Conservation (phyloP, 2,329 filamentous ascomycete genomes). For the Stemphylium beticola region DNA sequence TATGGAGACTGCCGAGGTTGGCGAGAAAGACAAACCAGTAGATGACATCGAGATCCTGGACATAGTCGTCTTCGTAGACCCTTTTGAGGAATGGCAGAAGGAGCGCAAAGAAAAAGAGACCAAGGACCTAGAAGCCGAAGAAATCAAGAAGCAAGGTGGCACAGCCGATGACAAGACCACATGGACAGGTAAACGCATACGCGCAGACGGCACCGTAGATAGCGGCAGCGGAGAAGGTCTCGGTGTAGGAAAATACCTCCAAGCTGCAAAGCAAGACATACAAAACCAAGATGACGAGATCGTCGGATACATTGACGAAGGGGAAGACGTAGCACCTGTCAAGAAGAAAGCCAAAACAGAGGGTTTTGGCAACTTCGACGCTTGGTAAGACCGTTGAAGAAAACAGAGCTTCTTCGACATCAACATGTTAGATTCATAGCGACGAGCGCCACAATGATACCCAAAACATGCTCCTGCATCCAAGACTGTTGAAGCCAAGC, state of each 20-base stretch:
- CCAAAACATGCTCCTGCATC: background rate
- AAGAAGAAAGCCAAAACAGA: slow-evolving; percentile 79
- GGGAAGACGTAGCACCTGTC: slow-evolving; percentile 66
- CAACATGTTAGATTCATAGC: background rate
- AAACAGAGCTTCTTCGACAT: background rate
- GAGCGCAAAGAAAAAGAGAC: slow-evolving; percentile 63
- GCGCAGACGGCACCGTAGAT: slow-evolving; percentile 68
- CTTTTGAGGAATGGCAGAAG: slow-evolving; percentile 90
- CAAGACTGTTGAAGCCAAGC: background rate
- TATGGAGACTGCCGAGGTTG: slow-evolving; percentile 79
- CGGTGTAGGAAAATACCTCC: slow-evolving; percentile 84
- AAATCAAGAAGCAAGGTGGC: slow-evolving; percentile 69
- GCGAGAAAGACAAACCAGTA: slow-evolving; percentile 75
- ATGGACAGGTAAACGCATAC: slow-evolving; percentile 93
- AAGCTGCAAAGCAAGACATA: slow-evolving; percentile 58
- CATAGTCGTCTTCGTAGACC: slow-evolving; percentile 86
- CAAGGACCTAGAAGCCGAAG: slow-evolving; percentile 67
- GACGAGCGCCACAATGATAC: too few relatives aligned
- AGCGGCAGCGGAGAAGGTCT: slow-evolving; percentile 58
- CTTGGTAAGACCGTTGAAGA: slow-evolving; percentile 64
- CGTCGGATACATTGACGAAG: slow-evolving; percentile 67
- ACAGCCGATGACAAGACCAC: slow-evolving; percentile 89
- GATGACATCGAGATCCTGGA: slow-evolving; percentile 82
- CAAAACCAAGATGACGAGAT: slow-evolving; percentile 59
- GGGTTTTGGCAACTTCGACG: slow-evolving; percentile 95